phyloP scores from a whole-genome alignment of 495 filamentous ascomycete species.

The Penicillium arizonense region DNA sequence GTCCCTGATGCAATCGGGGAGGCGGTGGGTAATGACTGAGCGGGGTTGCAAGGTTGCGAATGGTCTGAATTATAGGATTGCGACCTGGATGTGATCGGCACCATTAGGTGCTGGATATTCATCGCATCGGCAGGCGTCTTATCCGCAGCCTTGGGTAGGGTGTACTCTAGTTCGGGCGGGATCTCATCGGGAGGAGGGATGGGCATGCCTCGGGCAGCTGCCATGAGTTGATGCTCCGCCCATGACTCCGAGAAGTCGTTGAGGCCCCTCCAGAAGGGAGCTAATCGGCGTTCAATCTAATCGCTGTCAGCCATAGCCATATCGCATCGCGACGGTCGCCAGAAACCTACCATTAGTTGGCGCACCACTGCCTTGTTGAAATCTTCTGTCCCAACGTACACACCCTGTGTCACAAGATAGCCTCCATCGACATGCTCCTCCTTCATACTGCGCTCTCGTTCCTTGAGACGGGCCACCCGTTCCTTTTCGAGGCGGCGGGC shows the following conservation, averaged over 20 bases:
- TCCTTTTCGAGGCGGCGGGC: constrained; percentile 83
- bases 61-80: constrained; percentile 73
- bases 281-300: constrained; percentile 87
- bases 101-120: constrained; percentile 65
- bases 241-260: constrained; percentile 86
- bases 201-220: constrained; percentile 79
- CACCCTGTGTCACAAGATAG: constrained; percentile 89
- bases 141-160: constrained; percentile 40
- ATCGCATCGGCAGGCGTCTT: constrained; percentile 35
- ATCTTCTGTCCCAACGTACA: constrained; percentile 89
- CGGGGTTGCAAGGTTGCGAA: constrained; percentile 45
- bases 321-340: background rate
- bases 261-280: constrained; percentile 92
- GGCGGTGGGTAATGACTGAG: constrained; percentile 50
- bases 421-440: constrained; percentile 95
- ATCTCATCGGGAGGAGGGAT: constrained; percentile 83
- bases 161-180: constrained; percentile 62
- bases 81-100: constrained; percentile 72
- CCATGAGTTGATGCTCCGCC: constrained; percentile 91
- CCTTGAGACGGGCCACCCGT: constrained; percentile 65
- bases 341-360: constrained; percentile 75
- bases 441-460: constrained; percentile 87
- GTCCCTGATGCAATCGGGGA: constrained; percentile 55
- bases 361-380: constrained; percentile 88
- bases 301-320: constrained; percentile 14